Base-by-base conservation (phyloP, 1,284 basidiomycete genomes). In the Cerrena zonata region DNA sequence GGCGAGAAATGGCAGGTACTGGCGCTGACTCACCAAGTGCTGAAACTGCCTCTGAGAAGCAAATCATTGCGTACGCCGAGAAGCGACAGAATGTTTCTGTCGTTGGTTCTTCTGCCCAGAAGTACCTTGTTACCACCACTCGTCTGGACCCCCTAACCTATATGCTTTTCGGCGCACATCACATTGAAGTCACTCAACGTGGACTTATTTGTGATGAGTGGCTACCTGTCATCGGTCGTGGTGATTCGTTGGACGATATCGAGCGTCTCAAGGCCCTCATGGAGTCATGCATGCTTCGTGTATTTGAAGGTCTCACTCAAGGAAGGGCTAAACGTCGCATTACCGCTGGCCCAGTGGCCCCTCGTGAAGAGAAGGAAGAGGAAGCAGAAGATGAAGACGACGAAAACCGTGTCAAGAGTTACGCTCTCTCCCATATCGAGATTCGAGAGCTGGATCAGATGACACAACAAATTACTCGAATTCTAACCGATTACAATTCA, bases 81-180 rank as follows among this genome's bases (percentile, higher is more conserved):
- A 96, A 96, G 71, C 77, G 84, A 27, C 85, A 86, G 60, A 94
- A 92, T 62, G 71, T 84, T 19, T 80, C 86, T 0, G 61, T 64
- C 49, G 64, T 64, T 19, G 72, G 75, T 10, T 51, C 62, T 1
- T 58, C 65, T 19, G 66, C 71, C 37, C 81, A 84, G 59, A 90
- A 80, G 51, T 87, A 79, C 66, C 73, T 97, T 30, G 79, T 94
- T 43, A 82, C 77, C 24, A 91, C 89, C n/a, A 93, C 91, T 1
- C 84, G 87, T 30, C 72, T 97, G 27, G 94, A 97, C 67, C 89
- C 90, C 7, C 76, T 97, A 74, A 88, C 89, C 1, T 96, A 94
- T 66, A 82, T 96, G 70, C 77, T 98, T 10, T 97, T 98, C 59
- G 94, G 94, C 12, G 92, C 93, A 0, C 84, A 90, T 65, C 78